Percentiles rank a stretch among this genome's conserved stretches.
Evolutionary conservation across 306 rosid species (phyloP).

Genomic region (Purshia tridentata): DNA sequence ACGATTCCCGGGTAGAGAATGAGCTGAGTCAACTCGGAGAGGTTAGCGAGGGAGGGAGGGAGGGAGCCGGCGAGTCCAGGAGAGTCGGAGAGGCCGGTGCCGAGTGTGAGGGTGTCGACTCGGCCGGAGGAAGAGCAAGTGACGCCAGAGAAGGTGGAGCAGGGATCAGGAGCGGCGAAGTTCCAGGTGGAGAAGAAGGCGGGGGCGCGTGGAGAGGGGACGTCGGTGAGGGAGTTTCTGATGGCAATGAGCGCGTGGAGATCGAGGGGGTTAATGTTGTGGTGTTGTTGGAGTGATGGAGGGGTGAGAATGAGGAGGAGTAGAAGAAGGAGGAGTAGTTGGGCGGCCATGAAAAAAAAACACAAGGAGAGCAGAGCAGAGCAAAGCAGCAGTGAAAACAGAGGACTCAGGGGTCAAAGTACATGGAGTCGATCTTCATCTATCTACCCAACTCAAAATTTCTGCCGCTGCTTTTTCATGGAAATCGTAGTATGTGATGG

Average conservation of each 20-base stretch:
- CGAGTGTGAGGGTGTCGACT: conserved; percentile 62
- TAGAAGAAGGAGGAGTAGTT: not conserved
- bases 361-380: no score
- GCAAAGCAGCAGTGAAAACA: no score
- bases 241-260: conserved; percentile 56
- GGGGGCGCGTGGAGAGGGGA: conserved; percentile 33
- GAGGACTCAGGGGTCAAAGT: no score
- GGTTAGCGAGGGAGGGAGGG: conserved; percentile 40
- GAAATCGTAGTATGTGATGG: not conserved
- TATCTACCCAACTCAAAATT: no score
- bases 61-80: conserved; percentile 63
- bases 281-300: conserved; percentile 28
- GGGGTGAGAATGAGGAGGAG: not conserved
- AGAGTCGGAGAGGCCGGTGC: conserved; percentile 38
- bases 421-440: no score
- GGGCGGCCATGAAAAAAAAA: no score
- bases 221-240: conserved; percentile 52
- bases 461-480: not conserved
- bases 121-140: conserved; percentile 46
- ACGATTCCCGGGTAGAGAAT: conserved; percentile 73
- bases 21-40: conserved; percentile 69
- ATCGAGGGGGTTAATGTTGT: conserved; percentile 36
- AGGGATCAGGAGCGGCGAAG: conserved; percentile 62
- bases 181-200: conserved; percentile 78
- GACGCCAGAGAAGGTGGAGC: conserved; percentile 70